Conservation (phyloP, 2,329 filamentous ascomycete genomes). For the Exophiala bonariae region DNA sequence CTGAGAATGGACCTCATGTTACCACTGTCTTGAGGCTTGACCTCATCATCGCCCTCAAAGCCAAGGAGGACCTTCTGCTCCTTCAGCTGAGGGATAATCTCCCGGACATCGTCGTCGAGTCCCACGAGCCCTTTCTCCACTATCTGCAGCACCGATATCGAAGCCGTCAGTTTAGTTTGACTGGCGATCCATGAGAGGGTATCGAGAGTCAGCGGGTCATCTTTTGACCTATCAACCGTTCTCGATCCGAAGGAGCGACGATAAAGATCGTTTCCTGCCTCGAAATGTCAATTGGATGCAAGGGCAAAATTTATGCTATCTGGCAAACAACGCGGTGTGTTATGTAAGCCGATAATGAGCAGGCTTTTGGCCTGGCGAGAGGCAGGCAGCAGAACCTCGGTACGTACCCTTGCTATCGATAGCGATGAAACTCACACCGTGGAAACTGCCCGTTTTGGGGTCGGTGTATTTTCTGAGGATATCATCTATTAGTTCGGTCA, state of each 20-base stretch:
- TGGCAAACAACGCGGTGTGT: too few relatives aligned
- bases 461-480: slow-evolving; percentile 13
- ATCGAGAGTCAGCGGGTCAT: slow-evolving; percentile 17
- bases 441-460: slow-evolving; percentile 6
- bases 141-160: slow-evolving; percentile 54
- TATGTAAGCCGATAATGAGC: too few relatives aligned
- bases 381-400: too few relatives aligned
- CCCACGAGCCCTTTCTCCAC: slow-evolving; percentile 53
- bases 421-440: slow-evolving; percentile 11
- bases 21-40: background rate
- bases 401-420: slow-evolving; percentile 11
- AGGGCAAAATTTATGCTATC: too few relatives aligned
- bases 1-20: background rate
- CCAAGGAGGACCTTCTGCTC: slow-evolving; percentile 41
- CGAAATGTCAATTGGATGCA: too few relatives aligned
- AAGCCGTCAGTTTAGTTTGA: slow-evolving; percentile 48
- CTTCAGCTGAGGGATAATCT: slow-evolving; percentile 49
- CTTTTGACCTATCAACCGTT: background rate
- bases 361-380: too few relatives aligned
- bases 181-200: slow-evolving; percentile 23
- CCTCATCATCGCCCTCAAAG: slow-evolving; percentile 7
- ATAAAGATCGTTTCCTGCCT: background rate
- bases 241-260: background rate
- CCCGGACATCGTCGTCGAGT: slow-evolving; percentile 48
- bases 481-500: slow-evolving; percentile 10